Evolutionary conservation across 1,139 yeast species (phyloP).

Genomic region (Blastobotrys elegans): DNA sequence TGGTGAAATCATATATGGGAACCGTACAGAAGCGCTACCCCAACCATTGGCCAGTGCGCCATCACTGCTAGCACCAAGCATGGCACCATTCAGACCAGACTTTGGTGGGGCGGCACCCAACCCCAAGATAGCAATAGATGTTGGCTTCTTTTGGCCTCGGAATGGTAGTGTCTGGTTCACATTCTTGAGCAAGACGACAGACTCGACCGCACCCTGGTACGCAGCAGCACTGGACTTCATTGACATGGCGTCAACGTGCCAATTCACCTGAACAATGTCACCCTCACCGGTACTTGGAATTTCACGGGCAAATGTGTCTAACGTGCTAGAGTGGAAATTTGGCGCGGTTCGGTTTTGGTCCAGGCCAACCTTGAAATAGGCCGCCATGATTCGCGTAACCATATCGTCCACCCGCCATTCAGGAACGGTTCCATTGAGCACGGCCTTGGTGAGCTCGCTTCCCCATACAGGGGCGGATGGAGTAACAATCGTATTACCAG

Average conservation of each 20-base stretch:
- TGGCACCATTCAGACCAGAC: slow-evolving; percentile 1
- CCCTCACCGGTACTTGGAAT: slow-evolving; percentile 47
- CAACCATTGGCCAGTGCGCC: slow-evolving; percentile 34
- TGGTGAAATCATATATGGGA: slow-evolving; percentile 53
- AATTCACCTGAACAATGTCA: slow-evolving; percentile 49
- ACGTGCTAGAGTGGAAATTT: slow-evolving; percentile 56
- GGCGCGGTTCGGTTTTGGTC: slow-evolving; percentile 36
- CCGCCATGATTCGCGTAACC: slow-evolving; percentile 56
- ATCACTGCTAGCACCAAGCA: slow-evolving; percentile 14
- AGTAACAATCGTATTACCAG: slow-evolving; percentile 52
- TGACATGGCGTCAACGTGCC: slow-evolving; percentile 52
- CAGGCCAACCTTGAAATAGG: slow-evolving; percentile 39
- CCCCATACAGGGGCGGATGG: slow-evolving; percentile 42
- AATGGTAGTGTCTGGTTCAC: slow-evolving; percentile 49
- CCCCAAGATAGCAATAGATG: slow-evolving; percentile 4
- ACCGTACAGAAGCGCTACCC: slow-evolving; percentile 47
- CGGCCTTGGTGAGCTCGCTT: slow-evolving; percentile 16
- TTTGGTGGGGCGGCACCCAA: slow-evolving; percentile 5
- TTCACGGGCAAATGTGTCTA: slow-evolving; percentile 49
- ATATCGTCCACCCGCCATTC: slow-evolving; percentile 56
- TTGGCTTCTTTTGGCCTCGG: background rate
- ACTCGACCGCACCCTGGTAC: slow-evolving; percentile 52
- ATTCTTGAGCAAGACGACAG: slow-evolving; percentile 52
- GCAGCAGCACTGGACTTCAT: slow-evolving; percentile 48
- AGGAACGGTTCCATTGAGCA: slow-evolving; percentile 53